phyloP scores from a whole-genome alignment of 2,329 filamentous ascomycete genomes.

The Alternaria angustiovoidea region DNA sequence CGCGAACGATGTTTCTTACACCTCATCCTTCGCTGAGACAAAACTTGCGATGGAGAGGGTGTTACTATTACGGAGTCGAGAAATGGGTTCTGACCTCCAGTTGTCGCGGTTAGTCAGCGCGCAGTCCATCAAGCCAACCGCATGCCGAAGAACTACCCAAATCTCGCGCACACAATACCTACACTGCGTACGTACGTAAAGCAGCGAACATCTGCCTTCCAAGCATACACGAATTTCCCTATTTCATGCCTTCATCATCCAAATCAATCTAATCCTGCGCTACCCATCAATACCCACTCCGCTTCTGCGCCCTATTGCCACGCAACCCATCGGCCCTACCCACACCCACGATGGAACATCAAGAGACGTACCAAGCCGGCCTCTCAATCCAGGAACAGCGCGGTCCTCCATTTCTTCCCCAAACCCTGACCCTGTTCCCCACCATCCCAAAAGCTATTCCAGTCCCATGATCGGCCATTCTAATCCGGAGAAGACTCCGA shows the following conservation, averaged over 20 bases:
- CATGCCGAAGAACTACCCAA: background rate
- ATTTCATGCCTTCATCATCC: background rate
- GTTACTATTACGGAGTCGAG: background rate
- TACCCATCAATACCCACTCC: background rate
- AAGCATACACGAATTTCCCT: background rate
- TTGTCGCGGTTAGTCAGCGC: background rate
- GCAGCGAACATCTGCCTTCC: background rate
- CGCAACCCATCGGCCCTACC: background rate
- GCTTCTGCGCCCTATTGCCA: background rate
- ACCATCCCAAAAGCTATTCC: background rate
- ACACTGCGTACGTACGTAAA: background rate
- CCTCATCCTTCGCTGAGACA: background rate
- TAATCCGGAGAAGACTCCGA: background rate
- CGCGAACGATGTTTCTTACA: background rate
- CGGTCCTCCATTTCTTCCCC: background rate
- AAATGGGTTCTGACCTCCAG: background rate
- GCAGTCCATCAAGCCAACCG: background rate
- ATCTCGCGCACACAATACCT: background rate
- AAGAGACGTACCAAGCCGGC: background rate
- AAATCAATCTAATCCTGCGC: background rate
- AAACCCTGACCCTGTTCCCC: background rate
- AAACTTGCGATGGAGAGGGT: no score
- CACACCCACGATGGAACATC: background rate
- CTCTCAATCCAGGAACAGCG: conserved; percentile 3
- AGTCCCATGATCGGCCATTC: background rate